These are phyloP conservation scores for Mycocentrospora acerina DNA, from an alignment of 2,329 filamentous ascomycete species.

Conservation along the genomic window DNA sequence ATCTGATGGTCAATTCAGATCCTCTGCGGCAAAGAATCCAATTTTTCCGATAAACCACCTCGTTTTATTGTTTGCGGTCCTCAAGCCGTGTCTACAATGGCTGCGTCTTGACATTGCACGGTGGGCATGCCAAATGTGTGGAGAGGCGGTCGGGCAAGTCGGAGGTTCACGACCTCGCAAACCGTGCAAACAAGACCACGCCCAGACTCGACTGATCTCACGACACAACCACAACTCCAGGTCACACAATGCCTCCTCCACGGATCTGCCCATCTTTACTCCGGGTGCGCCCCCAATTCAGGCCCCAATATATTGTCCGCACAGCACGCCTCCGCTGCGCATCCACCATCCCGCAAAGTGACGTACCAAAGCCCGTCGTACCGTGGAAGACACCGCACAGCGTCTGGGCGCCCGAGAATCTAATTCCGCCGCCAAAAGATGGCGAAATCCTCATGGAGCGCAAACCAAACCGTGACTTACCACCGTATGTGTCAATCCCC, in stretches of 20 bases:
- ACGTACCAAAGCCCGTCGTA: slow-evolving; percentile 27
- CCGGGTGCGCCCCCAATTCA: slow-evolving; percentile 22
- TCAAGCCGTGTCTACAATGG: too few species aligned
- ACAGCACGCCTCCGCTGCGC: slow-evolving; percentile 21
- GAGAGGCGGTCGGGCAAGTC: too few species aligned
- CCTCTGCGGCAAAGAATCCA: too few species aligned
- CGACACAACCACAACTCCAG: slow-evolving; percentile 6
- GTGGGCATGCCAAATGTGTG: too few species aligned
- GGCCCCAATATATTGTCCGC: slow-evolving; percentile 25
- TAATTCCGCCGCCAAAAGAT: slow-evolving; percentile 39
- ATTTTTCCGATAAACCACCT: too few species aligned
- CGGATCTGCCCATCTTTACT: slow-evolving; percentile 23
- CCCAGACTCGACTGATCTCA: slow-evolving; percentile 21
- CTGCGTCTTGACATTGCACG: too few species aligned
- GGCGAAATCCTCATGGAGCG: slow-evolving; percentile 38
- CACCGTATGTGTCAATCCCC: slow-evolving; percentile 27
- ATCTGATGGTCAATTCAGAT: too few species aligned
- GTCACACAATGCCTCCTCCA: slow-evolving; percentile 29
- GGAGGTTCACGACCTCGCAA: slow-evolving; percentile 6
- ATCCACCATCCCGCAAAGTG: slow-evolving; percentile 20
- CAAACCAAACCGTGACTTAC: slow-evolving; percentile 36
- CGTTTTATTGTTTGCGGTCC: too few species aligned
- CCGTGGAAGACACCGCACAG: slow-evolving; percentile 43
- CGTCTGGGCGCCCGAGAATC: slow-evolving; percentile 40
- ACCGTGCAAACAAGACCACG: slow-evolving; percentile 27